Evolutionary conservation across 352 stramenopile genomes (phyloP), one percentile per base, ranked within the genome.

Genomic region (Phytophthora parvispora): DNA sequence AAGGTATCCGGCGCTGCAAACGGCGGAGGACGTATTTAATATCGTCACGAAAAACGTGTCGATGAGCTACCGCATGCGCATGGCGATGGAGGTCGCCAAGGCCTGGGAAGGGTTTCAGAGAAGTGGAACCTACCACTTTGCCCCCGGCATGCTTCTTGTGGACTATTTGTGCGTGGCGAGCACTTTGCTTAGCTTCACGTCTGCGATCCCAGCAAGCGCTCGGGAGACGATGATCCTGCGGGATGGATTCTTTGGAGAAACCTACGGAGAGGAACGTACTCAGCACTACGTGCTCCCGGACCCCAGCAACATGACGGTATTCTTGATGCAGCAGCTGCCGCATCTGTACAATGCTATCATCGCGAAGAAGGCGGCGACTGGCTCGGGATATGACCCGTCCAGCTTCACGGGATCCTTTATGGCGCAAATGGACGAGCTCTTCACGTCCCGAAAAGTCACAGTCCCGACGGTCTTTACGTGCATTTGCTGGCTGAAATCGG

Each of bases 401-500:
- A 60, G 55, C 7, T 52, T 75, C 27, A 56, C 51, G 18, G 53
- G 34, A 5, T 67, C 58, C 22, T 75, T 78, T 48, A 53, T 61
- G 54, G 36, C 54, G n/a, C 45, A 45, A 10, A 62, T 73, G 36
- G 66, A 67, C 15, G 40, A 72, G 52, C 80, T 53, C 32, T 70
- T 79, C 42, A 66, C 57, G 25, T 68, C 51, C 9, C 60, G 60
- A 24, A 43, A 64, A 20, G 64, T 75, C 34, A 67, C 57, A 38
- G 18, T 83, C 2, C 67, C 62, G 0, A 55, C 78, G 10, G 64
- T 71, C 36, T 83, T 83, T 34, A 59, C 63, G 3, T 72, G 61
- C 24, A 68, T 74, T 13, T 78, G 75, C 48, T 83, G 72, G 72
- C 24, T 80, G 13, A 77, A 77, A 20, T 72, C 71, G 1, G 67